Percentiles rank a stretch among this genome's conserved stretches.
Evolutionary conservation across 352 stramenopile genomes (phyloP).

Genomic region (Phytophthora tentaculata): DNA sequence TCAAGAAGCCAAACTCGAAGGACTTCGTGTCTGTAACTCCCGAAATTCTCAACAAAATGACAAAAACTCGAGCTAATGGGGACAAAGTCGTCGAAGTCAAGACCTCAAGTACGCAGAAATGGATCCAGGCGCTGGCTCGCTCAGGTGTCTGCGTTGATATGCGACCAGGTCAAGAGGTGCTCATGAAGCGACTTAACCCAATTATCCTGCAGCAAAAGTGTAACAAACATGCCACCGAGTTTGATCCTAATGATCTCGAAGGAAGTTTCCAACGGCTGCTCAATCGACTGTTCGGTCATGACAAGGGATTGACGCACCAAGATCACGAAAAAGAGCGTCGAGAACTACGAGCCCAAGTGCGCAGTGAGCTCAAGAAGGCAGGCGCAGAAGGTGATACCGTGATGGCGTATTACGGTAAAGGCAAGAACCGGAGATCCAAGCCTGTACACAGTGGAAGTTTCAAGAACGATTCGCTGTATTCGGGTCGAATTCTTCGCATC

Average conservation of each 20-base stretch:
- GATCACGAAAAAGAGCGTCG: constrained; percentile 54
- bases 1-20: constrained; percentile 28
- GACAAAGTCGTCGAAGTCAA: constrained; percentile 63
- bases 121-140: constrained; percentile 58
- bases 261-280: constrained; percentile 73
- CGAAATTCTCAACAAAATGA: constrained; percentile 41
- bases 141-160: constrained; percentile 60
- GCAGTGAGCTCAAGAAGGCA: constrained; percentile 70
- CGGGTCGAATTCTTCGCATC: constrained; percentile 54
- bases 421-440: constrained; percentile 50
- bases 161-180: constrained; percentile 52
- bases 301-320: constrained; percentile 40
- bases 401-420: constrained; percentile 72
- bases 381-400: constrained; percentile 44
- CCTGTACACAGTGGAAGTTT: constrained; percentile 53
- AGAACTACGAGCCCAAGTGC: constrained; percentile 46
- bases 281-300: constrained; percentile 65
- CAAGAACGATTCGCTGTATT: constrained; percentile 55
- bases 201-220: constrained; percentile 67
- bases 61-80: constrained; percentile 44
- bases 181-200: constrained; percentile 66
- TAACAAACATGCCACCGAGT: constrained; percentile 62
- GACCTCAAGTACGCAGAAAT: constrained; percentile 50
- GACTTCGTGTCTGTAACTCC: constrained; percentile 44
- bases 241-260: constrained; percentile 67